Conservation (phyloP, 2,329 filamentous ascomycete genomes). For the Phaeosphaeriaceae sp. region DNA sequence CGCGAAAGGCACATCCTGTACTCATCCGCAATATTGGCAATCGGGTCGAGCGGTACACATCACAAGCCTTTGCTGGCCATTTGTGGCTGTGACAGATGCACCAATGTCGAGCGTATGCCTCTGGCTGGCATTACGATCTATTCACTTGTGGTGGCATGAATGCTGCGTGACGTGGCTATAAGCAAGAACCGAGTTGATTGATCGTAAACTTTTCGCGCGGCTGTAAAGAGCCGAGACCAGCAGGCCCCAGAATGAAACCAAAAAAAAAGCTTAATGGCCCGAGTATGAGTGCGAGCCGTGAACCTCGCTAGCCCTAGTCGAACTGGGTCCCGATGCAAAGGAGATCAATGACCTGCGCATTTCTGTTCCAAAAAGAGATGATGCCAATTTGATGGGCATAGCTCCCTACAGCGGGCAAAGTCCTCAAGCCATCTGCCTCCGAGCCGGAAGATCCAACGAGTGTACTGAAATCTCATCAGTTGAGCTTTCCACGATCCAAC, state of each 20-base stretch:
- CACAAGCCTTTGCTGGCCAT: background rate
- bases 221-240: no score
- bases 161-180: no score
- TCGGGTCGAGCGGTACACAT: background rate
- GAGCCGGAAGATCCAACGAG: background rate
- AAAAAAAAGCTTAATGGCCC: background rate
- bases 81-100: background rate
- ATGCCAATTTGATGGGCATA: background rate
- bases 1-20: background rate
- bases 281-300: background rate
- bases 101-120: background rate
- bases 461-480: background rate
- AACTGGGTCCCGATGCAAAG: background rate
- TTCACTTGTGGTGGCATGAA: no score
- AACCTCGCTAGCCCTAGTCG: background rate
- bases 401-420: background rate
- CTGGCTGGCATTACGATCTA: no score
- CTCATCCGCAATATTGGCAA: background rate
- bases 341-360: background rate
- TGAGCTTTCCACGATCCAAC: background rate
- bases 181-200: no score
- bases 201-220: no score
- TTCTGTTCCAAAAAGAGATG: background rate
- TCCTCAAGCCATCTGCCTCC: background rate
- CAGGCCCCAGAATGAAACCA: background rate